A percentile compares a stretch with the other conserved stretches of the same genome.
Evolutionary conservation across 192 early-diverging fungal genomes (phyloP).

Genomic region (Coemansia sp.): DNA sequence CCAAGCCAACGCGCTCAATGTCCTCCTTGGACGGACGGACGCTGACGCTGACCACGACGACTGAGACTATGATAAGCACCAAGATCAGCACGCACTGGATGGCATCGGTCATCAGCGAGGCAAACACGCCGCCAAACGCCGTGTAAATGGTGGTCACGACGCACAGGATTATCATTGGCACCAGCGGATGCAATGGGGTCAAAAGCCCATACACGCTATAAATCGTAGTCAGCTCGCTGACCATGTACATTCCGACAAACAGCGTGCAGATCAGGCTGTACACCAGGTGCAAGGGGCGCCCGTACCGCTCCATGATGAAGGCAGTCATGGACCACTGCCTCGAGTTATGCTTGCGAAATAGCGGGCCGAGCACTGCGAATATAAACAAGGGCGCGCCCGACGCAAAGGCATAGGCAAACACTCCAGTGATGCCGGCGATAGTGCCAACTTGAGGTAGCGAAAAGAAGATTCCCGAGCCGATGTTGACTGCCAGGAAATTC

Average conservation of each 20-base stretch:
- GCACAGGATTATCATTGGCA: constrained; percentile 62
- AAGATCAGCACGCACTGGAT: constrained; percentile 63
- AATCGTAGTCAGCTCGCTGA: constrained; percentile 70
- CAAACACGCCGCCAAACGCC: constrained; percentile 67
- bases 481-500: constrained; percentile 60
- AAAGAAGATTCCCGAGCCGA: constrained; percentile 68
- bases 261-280: constrained; percentile 63
- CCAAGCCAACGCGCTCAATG: constrained; percentile 56
- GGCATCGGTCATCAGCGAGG: constrained; percentile 69
- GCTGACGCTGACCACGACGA: constrained; percentile 59
- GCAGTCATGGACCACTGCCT: constrained; percentile 67
- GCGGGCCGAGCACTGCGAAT: constrained; percentile 62
- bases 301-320: constrained; percentile 67
- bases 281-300: constrained; percentile 61
- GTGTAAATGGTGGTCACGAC: constrained; percentile 71
- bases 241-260: constrained; percentile 65
- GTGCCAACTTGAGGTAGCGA: constrained; percentile 67
- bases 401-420: constrained; percentile 67
- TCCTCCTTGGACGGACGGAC: constrained; percentile 57
- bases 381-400: constrained; percentile 64
- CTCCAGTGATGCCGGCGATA: constrained; percentile 66
- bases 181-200: constrained; percentile 60
- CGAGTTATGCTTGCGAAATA: constrained; percentile 63
- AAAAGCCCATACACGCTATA: constrained; percentile 60
- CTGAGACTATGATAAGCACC: constrained; percentile 58